phyloP scores from a whole-genome alignment of 2,329 filamentous ascomycete genomes.

The Purpureocillium lavendulum region DNA sequence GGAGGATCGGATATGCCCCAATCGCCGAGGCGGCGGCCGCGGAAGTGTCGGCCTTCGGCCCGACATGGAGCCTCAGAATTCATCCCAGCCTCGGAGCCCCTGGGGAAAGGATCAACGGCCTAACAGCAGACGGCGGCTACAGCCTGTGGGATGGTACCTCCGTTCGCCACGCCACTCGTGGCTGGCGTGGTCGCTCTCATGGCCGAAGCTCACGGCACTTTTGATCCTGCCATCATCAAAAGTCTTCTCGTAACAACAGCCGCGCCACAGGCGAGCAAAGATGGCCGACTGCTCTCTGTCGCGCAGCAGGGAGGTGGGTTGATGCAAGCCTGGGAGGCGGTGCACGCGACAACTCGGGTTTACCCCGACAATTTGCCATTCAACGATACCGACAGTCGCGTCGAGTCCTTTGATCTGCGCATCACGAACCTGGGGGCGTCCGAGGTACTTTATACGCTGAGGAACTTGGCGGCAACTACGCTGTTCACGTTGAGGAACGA shows the following conservation, averaged over 20 bases:
- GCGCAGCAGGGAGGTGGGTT: conserved; percentile 7
- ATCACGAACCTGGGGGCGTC: neutral
- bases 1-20: neutral
- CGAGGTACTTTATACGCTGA: conserved; percentile 2
- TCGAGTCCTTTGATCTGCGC: neutral
- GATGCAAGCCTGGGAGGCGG: conserved; percentile 5
- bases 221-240: conserved; percentile 2
- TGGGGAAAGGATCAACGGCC: conserved; percentile 10
- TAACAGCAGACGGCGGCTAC: neutral
- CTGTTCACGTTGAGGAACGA: neutral
- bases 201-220: conserved; percentile 1
- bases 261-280: neutral
- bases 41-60: conserved; percentile 3
- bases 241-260: conserved; percentile 4
- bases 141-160: neutral
- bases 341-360: conserved; percentile 2
- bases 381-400: conserved; percentile 6
- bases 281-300: neutral
- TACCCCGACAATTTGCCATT: conserved; percentile 5
- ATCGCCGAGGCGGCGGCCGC: neutral
- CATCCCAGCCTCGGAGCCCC: conserved; percentile 33
- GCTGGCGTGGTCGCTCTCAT: conserved; percentile 3
- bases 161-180: conserved; percentile 1
- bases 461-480: conserved; percentile 1
- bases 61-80: conserved; percentile 25